Conservation (phyloP, 148 eudicot species). For the Polygonum maritimum region DNA sequence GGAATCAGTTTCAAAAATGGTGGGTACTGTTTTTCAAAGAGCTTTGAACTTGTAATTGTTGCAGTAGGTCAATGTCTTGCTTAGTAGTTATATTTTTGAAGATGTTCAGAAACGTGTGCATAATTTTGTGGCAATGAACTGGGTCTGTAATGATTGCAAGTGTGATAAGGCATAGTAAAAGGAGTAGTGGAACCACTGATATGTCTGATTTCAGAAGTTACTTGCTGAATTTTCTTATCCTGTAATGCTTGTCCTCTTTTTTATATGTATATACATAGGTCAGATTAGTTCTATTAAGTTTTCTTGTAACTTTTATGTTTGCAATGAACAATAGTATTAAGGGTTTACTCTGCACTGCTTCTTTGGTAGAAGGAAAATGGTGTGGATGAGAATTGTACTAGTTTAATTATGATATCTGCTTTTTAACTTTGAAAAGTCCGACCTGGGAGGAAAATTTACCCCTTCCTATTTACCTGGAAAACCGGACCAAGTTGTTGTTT, state of each 20-base stretch:
- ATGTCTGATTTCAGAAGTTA: not conserved
- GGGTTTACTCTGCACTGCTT: not conserved
- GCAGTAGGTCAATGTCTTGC: not conserved
- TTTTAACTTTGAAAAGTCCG: not conserved
- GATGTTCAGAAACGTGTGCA: not conserved
- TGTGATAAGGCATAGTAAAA: not conserved
- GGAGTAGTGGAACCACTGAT: not conserved
- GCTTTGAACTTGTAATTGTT: not conserved
- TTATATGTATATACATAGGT: not conserved
- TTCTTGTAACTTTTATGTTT: too few species aligned
- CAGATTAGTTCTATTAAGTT: not conserved
- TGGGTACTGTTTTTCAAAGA: conserved; percentile 17
- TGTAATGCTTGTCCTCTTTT: not conserved
- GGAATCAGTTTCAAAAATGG: conserved; percentile 72
- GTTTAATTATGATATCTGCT: not conserved
- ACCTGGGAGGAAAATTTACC: not conserved
- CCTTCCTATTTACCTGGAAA: not conserved
- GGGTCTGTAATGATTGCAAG: not conserved
- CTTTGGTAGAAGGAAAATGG: not conserved
- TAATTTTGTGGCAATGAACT: not conserved
- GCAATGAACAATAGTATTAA: not conserved
- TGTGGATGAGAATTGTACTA: not conserved
- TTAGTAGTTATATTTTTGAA: not conserved
- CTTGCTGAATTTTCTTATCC: not conserved
- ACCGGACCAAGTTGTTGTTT: not conserved